These are phyloP conservation scores for Dactylis glomerata DNA, from an alignment of 176 grass and related monocot species.

Conservation along the genomic window DNA sequence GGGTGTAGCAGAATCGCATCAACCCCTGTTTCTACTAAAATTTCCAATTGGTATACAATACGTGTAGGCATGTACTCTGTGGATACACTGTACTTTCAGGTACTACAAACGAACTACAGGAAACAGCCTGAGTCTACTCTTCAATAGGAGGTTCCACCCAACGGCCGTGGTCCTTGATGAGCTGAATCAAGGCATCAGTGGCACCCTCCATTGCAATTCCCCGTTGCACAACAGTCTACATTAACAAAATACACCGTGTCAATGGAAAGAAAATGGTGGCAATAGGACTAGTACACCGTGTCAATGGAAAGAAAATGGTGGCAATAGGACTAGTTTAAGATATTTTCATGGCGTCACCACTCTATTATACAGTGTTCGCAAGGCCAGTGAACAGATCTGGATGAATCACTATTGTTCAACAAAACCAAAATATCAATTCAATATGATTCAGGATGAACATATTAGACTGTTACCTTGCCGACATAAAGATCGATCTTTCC, in stretches of 20 bases:
- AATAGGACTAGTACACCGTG: no score
- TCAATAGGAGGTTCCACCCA: constrained; percentile 80
- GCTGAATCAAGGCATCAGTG: constrained; percentile 88
- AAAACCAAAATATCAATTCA: neutral
- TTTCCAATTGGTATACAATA: constrained; percentile 35
- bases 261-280: neutral
- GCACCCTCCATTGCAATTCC: constrained; percentile 93
- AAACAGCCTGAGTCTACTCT: constrained; percentile 58
- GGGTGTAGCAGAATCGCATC: neutral
- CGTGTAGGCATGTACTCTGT: constrained; percentile 6
- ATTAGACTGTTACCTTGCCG: constrained; percentile 69
- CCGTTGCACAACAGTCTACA: constrained; percentile 72
- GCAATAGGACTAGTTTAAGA: neutral
- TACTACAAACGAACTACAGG: constrained; percentile 23
- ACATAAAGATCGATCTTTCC: constrained; percentile 99
- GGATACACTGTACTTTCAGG: neutral
- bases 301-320: neutral
- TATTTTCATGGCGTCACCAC: neutral
- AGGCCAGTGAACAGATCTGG: neutral
- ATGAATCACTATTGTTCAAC: neutral
- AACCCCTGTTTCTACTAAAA: constrained; percentile 27
- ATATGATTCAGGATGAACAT: neutral
- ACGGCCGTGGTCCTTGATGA: constrained; percentile 89
- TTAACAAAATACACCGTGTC: neutral
- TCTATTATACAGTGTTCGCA: neutral